Base-by-base conservation (phyloP, 164 flowering plant species). In the Tinospora cordifolia region DNA sequence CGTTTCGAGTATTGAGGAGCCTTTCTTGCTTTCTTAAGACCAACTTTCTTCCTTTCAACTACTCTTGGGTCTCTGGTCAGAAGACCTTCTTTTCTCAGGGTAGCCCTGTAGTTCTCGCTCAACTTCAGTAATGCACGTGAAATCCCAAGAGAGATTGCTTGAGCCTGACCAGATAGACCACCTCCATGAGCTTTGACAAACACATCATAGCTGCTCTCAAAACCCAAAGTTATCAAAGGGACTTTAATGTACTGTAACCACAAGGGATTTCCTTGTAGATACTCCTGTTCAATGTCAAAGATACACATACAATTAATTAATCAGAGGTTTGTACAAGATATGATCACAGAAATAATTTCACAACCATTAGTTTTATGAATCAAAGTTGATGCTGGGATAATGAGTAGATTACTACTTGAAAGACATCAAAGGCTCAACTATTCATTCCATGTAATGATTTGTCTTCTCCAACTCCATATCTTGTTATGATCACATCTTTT, bases 111-210 rank as follows among this genome's bases (percentile, higher is more conserved):
- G 78, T 79, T 79, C 67, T 80, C 91, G 66, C 87, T 89, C 71
- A 92, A 86, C 83, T 88, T 90, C n/a, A 94, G 85, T 81, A 92
- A 73, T 10, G 98, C 99, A 38, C 98, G 89, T 69, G 97, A 97
- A 75, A 92, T 70, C 22, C 98, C 98, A 67, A 92, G 92, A 65
- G 93, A 81, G 65, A 94, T 90, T 19, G 98, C 99, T 80, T 94
- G 99, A 69, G 99, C 93, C 80, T 92, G 98, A 71, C 99, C 99
- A 44, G 96, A 83, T 22, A 94, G 93, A 34, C 98, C 97, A 63
- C 97, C 98, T 5, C 99, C 99, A 38, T 94, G 92, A 27, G 98
- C 98, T 79, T 94, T 92, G 13, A 94, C 96, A 78, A 94, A 92
- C 17, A 92, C 92, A 77, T 94, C 97, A 62, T 89, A 92, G 74